Base-by-base conservation (phyloP, 129 eudicot genomes). In the Logfia minima region DNA sequence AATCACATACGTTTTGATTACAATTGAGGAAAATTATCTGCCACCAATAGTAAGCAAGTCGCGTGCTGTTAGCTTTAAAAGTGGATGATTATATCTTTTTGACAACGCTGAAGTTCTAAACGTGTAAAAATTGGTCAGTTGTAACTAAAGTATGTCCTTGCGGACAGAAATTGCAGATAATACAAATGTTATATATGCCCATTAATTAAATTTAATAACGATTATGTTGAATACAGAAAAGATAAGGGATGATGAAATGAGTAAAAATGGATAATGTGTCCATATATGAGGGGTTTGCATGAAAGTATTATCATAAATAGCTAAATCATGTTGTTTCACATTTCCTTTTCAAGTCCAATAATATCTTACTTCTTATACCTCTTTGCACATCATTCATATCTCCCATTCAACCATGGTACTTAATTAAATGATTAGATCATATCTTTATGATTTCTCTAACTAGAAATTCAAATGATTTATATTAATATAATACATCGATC, bases 241-340 rank as follows among this genome's bases (percentile, higher is more conserved):
- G 77, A 52, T 35, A 61, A 9, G 48, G 13, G 17, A 75, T 18
- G 13, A 62, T 26, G 55, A 26, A 26, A 62, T 53, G 71, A 26
- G 28, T 75, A 37, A 63, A 43, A 75, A 26, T 18, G 71, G 71
- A 62, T 48, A 66, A 70, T 24, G 18, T 70, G 17, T 64, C 24
- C 37, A 51, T 77, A 52, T 19, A 21, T 53, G 51, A 13, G 34
- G 60, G 48, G 48, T 75, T 69, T 75, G 71, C 23, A 63, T 75
- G 48, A 63, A 75, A 75, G 51, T 75, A 45, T 48, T 43, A 75
- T 45, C 71, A 64, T 75, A 48, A 75, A 75, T 65, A 13, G 65
- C 65, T 76, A 76, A 76, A 64, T 75, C 48, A 65, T 64, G 72
- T 75, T 75, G 65, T 65, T 77, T 55, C 67, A 41, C 67, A 28